Evolutionary conservation across 2,329 filamentous ascomycete species (phyloP).

Genomic region (Cladosporium sp.): DNA sequence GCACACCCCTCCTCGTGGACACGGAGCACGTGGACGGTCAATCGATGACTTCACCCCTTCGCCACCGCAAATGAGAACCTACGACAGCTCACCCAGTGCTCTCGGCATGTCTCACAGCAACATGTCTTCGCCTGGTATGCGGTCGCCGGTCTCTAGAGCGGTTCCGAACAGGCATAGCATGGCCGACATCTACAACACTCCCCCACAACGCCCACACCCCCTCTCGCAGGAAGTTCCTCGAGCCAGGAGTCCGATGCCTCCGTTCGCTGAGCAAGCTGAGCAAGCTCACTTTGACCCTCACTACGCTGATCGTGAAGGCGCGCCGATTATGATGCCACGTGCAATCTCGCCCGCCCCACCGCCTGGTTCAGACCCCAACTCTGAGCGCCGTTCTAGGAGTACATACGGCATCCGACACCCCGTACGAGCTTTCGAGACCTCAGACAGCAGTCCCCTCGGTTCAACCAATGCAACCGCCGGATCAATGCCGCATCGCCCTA

Average conservation of each 20-base stretch:
- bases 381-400: constrained; percentile 19
- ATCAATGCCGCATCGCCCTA: constrained; percentile 41
- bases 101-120: constrained; percentile 23
- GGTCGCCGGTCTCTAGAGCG: constrained; percentile 21
- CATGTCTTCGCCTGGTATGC: constrained; percentile 20
- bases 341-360: constrained; percentile 28
- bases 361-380: constrained; percentile 17
- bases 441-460: constrained; percentile 37
- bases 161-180: constrained; percentile 29
- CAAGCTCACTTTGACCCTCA: constrained; percentile 7
- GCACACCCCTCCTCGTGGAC: constrained; percentile 19
- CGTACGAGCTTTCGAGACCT: constrained; percentile 30
- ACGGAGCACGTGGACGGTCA: constrained; percentile 24
- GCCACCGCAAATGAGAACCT: constrained; percentile 25
- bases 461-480: constrained; percentile 20
- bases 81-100: constrained; percentile 24
- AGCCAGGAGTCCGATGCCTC: constrained; percentile 26
- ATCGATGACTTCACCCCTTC: constrained; percentile 28
- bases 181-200: constrained; percentile 27
- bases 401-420: constrained; percentile 30
- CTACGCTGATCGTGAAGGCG: constrained; percentile 15
- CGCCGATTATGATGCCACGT: constrained; percentile 29
- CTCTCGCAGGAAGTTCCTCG: constrained; percentile 32
- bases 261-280: constrained; percentile 1
- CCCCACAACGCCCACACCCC: constrained; percentile 32